These are phyloP conservation scores for Fusarium sp. DNA, from an alignment of 2,329 filamentous ascomycete species.

Conservation along the genomic window DNA sequence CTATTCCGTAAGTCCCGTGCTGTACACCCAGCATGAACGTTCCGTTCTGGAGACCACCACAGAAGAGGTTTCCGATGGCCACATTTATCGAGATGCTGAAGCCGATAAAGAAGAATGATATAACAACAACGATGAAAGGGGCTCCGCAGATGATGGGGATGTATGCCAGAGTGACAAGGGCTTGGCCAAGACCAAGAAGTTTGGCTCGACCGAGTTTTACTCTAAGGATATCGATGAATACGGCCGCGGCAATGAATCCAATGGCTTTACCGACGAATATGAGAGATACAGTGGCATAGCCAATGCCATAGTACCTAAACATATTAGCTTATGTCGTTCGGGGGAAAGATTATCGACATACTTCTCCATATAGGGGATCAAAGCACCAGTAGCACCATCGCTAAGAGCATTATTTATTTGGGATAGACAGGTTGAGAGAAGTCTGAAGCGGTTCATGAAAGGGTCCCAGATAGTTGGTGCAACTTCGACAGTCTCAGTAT, in stretches of 20 bases:
- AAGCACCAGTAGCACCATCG: slow-evolving; percentile 78
- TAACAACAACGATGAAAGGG: slow-evolving; percentile 74
- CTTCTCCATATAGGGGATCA: slow-evolving; percentile 83
- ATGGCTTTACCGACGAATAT: slow-evolving; percentile 83
- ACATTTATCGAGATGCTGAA: slow-evolving; percentile 66
- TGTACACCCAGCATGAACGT: slow-evolving; percentile 68
- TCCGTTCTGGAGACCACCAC: slow-evolving; percentile 61
- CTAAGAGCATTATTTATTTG: slow-evolving; percentile 77
- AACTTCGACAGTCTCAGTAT: slow-evolving; percentile 54
- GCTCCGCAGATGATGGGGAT: slow-evolving; percentile 72
- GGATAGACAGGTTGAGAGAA: slow-evolving; percentile 71
- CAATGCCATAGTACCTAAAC: slow-evolving; percentile 72
- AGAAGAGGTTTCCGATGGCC: slow-evolving; percentile 68
- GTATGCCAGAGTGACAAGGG: slow-evolving; percentile 68
- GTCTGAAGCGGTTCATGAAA: slow-evolving; percentile 75
- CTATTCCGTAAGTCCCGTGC: slow-evolving; percentile 75
- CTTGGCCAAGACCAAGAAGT: slow-evolving; percentile 67
- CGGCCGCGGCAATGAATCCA: slow-evolving; percentile 79
- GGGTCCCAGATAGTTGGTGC: slow-evolving; percentile 68
- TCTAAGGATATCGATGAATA: slow-evolving; percentile 72
- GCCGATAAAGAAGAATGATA: slow-evolving; percentile 75
- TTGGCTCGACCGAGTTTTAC: slow-evolving; percentile 71
- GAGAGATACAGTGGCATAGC: slow-evolving; percentile 81
- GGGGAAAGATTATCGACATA: slow-evolving; percentile 41
- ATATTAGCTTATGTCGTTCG: not conserved